Evolutionary conservation across 164 flowering plant species (phyloP).

Genomic region (Paratinospora sagittata): DNA sequence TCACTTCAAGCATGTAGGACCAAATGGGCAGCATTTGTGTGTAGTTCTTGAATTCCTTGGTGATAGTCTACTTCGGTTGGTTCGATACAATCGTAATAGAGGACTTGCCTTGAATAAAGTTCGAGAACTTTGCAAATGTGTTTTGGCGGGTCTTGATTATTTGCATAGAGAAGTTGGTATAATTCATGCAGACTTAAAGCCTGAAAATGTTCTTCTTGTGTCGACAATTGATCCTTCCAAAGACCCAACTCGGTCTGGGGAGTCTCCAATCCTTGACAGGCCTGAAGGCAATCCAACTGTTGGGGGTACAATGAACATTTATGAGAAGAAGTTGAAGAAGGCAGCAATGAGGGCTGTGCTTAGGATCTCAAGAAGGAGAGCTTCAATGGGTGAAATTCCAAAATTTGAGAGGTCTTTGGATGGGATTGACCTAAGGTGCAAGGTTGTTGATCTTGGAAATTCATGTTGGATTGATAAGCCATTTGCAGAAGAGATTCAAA

Average conservation of each 20-base stretch:
- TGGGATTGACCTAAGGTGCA: slow-evolving; percentile 81
- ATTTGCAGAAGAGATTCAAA: slow-evolving; percentile 76
- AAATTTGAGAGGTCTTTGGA: slow-evolving; percentile 50
- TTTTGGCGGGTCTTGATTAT: slow-evolving; percentile 80
- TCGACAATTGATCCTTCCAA: slow-evolving; percentile 83
- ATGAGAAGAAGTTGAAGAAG: slow-evolving; percentile 69
- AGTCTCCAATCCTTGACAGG: slow-evolving; percentile 68
- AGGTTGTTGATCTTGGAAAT: slow-evolving; percentile 95
- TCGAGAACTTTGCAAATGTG: slow-evolving; percentile 72
- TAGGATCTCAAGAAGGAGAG: slow-evolving; percentile 61
- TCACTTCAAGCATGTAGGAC: slow-evolving; percentile 87
- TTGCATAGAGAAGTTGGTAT: slow-evolving; percentile 75
- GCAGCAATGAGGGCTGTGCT: slow-evolving; percentile 82
- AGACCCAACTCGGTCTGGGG: slow-evolving; percentile 69
- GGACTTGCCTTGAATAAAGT: slow-evolving; percentile 69
- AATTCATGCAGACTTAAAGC: slow-evolving; percentile 87
- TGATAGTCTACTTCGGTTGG: slow-evolving; percentile 70
- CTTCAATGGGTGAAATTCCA: slow-evolving; percentile 47
- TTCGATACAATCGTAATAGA: slow-evolving; percentile 64
- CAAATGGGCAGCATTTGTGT: slow-evolving; percentile 91
- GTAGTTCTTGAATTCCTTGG: slow-evolving; percentile 94
- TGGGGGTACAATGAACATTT: slow-evolving; percentile 36
- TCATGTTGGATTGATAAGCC: slow-evolving; percentile 84
- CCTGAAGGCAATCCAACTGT: slow-evolving; percentile 72
- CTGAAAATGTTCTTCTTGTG: slow-evolving; percentile 78